Percentiles rank a stretch among this genome's conserved stretches.
These are phyloP conservation scores for Crucihimalaya himalaica DNA, from an alignment of 345 rosid species.

Conservation along the genomic window DNA sequence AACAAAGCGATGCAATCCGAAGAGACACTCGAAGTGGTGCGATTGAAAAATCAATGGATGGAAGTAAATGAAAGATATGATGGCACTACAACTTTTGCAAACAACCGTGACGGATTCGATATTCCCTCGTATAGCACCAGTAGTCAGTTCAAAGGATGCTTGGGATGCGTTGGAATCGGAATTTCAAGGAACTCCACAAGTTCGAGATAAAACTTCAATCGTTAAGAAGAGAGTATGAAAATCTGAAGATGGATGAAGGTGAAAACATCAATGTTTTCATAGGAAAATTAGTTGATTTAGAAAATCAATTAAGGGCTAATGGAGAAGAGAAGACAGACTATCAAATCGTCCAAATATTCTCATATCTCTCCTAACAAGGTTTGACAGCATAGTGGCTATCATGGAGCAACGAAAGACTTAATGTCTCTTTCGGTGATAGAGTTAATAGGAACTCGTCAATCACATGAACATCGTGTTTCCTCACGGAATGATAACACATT, in stretches of 20 bases:
- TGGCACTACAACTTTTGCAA: background rate
- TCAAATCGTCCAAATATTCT: background rate
- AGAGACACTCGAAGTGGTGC: background rate
- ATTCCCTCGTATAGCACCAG: background rate
- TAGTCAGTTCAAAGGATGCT: background rate
- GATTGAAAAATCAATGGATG: background rate
- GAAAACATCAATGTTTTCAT: too few relatives aligned
- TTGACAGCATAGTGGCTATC: background rate
- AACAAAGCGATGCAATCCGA: background rate
- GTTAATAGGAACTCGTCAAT: too few relatives aligned
- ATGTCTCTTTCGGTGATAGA: too few relatives aligned
- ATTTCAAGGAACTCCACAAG: background rate
- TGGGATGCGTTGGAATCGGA: background rate
- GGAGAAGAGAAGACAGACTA: background rate
- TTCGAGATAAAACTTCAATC: background rate
- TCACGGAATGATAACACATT: too few relatives aligned
- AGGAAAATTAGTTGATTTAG: too few relatives aligned
- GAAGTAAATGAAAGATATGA: background rate
- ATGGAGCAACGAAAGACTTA: background rate
- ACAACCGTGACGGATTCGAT: background rate
- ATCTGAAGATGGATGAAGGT: too few relatives aligned
- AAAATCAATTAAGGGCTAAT: background rate
- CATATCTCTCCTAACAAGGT: background rate
- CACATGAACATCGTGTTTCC: too few relatives aligned
- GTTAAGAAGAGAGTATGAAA: background rate